Conservation (phyloP, 2,329 filamentous ascomycete genomes). For the Penicillium sp. region DNA sequence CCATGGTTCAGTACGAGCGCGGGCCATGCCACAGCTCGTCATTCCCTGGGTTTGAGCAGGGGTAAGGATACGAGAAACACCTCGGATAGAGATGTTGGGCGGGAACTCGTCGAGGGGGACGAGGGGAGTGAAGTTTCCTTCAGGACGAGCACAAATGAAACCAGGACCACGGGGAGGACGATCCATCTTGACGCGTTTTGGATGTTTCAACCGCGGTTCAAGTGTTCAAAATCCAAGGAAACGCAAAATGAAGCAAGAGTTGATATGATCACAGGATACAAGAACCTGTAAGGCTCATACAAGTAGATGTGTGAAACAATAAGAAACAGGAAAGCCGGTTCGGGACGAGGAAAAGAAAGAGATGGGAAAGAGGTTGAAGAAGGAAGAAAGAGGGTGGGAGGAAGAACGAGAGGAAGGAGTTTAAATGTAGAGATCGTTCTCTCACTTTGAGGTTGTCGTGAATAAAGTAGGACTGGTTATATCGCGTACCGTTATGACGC, state of each 20-base stretch:
- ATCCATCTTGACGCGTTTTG: background rate
- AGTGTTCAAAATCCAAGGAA: background rate
- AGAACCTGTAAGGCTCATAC: background rate
- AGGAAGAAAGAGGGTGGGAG: constrained; percentile 1
- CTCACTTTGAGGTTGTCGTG: background rate
- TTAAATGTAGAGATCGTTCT: background rate
- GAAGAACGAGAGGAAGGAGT: background rate
- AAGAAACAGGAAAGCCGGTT: background rate
- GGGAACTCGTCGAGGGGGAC: constrained; percentile 50
- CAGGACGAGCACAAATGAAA: constrained; percentile 45
- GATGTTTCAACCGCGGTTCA: background rate
- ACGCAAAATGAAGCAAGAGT: background rate
- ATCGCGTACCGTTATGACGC: background rate
- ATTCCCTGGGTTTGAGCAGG: constrained; percentile 43
- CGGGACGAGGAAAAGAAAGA: background rate
- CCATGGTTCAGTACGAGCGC: constrained; percentile 35
- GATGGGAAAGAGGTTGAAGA: background rate
- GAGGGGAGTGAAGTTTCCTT: constrained; percentile 43
- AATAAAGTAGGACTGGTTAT: background rate
- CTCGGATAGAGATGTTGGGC: constrained; percentile 34
- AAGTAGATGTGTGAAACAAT: background rate
- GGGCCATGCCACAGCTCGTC: constrained; percentile 41
- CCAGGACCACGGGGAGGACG: constrained; percentile 30
- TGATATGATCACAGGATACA: background rate
- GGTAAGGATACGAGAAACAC: constrained; percentile 37